These are phyloP conservation scores for Hypomyces rosellus DNA, from an alignment of 2,329 filamentous ascomycete species.

Conservation along the genomic window DNA sequence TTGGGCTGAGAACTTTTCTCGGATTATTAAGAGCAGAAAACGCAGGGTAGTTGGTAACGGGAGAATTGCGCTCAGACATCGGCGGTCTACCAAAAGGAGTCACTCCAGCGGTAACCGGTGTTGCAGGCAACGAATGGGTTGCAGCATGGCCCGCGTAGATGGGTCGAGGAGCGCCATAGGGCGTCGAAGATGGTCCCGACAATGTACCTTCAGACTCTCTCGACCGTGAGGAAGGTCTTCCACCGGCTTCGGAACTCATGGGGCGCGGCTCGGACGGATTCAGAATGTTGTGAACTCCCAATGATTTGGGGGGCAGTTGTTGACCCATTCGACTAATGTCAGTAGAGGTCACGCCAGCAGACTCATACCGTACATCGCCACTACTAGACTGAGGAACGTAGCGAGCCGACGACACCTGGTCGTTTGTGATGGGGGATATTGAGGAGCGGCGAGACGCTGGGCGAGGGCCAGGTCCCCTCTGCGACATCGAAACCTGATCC, in stretches of 20 bases:
- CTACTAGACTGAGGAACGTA: conserved; percentile 14
- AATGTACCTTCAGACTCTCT: conserved; percentile 16
- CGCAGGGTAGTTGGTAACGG: conserved; percentile 21
- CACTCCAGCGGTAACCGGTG: conserved; percentile 22
- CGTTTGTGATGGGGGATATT: conserved; percentile 36
- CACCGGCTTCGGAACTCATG: conserved; percentile 14
- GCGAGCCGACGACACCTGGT: conserved; percentile 21
- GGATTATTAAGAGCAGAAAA: conserved; percentile 24
- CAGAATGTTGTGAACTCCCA: conserved; percentile 34
- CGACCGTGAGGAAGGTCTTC: conserved; percentile 12
- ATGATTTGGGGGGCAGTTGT: conserved; percentile 19
- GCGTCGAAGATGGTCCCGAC: conserved; percentile 15
- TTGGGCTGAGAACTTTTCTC: conserved; percentile 28
- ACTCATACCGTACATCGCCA: conserved; percentile 19
- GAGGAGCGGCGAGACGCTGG: conserved; percentile 47
- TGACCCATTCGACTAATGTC: conserved; percentile 20
- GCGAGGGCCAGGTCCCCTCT: conserved; percentile 51
- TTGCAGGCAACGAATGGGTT: conserved; percentile 28
- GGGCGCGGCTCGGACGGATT: conserved; percentile 29
- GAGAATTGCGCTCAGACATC: conserved; percentile 27
- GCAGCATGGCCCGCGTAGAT: conserved; percentile 23
- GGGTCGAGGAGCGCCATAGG: conserved; percentile 18
- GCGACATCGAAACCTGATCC: conserved; percentile 59
- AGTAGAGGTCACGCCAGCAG: conserved; percentile 15
- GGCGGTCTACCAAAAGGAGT: conserved; percentile 23